phyloP scores from a whole-genome alignment of 2,329 filamentous ascomycete species.

The Ceratocystiopsis brevicomis region DNA sequence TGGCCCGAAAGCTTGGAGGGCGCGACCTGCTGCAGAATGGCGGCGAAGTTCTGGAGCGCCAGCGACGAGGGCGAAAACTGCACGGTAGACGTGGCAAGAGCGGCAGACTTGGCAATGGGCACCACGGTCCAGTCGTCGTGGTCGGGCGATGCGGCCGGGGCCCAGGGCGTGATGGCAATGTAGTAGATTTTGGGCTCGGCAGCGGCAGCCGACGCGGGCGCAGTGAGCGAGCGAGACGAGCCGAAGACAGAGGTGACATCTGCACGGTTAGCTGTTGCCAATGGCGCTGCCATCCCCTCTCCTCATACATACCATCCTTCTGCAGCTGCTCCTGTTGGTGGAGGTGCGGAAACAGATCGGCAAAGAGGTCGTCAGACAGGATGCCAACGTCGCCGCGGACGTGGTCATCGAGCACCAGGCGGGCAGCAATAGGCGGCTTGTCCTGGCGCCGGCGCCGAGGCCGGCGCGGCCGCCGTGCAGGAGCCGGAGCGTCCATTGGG shows the following conservation, averaged over 20 bases:
- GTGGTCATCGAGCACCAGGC: slow-evolving; percentile 68
- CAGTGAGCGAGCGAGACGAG: slow-evolving; percentile 4
- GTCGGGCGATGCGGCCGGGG: slow-evolving; percentile 36
- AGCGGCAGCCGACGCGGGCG: neutral
- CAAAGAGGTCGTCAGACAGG: slow-evolving; percentile 69
- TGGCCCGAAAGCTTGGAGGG: slow-evolving; percentile 57
- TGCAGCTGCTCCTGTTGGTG: slow-evolving; percentile 10
- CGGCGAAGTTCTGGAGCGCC: slow-evolving; percentile 62
- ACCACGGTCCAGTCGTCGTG: slow-evolving; percentile 69
- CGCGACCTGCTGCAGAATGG: slow-evolving; percentile 50
- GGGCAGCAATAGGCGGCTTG: slow-evolving; percentile 59
- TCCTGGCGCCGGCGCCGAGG: slow-evolving; percentile 40
- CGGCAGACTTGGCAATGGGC: slow-evolving; percentile 46
- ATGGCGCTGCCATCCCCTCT: neutral
- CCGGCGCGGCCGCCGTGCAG: slow-evolving; percentile 10
- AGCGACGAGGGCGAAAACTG: slow-evolving; percentile 57
- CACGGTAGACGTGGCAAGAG: slow-evolving; percentile 56
- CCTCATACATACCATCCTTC: slow-evolving; percentile 25
- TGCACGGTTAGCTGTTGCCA: neutral
- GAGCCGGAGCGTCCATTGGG: neutral
- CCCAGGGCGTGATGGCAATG: slow-evolving; percentile 58
- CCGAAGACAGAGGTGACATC: neutral
- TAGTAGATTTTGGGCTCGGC: slow-evolving; percentile 29
- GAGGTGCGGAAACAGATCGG: slow-evolving; percentile 55
- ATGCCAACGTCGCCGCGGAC: slow-evolving; percentile 72